Evolutionary conservation across 495 filamentous ascomycete genomes (phyloP), one percentile per base, ranked within the genome.

Genomic region (Xylaria curta): DNA sequence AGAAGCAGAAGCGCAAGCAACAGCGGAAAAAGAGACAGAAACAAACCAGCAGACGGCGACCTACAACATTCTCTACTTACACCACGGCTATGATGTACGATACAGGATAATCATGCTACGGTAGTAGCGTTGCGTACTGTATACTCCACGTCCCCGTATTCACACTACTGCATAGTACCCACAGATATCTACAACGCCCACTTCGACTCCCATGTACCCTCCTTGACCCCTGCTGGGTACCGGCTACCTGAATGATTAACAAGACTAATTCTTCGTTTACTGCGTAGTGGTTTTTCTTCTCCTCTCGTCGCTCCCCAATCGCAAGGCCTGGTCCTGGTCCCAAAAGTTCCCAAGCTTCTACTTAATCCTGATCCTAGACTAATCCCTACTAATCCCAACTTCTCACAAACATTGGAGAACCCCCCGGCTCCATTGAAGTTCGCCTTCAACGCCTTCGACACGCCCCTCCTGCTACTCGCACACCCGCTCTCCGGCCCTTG

Each of bases 91-190:
- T 9, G 7, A 8, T 31, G 42, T 17, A 9, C 36, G 60, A 44
- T 24, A 21, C 60, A 63, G 38, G 60, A 61, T 19, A 3, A 56
- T 54, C 60, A 21, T 44, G 21, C 21, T 28, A n/a, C 58, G 6
- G 56, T 13, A 33, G 56, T 13, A 33, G 26, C 31, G 58, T 21
- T 1, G 17, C 17, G 31, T 60, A 60, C 33, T 40, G 58, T 60
- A 38, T 60, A 60, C 58, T 33, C 58, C 15, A 59, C 28, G 28
- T 5, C 56, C 28, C 56, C 28, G 56, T 59, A 59, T 15, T 59
- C 28, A 6, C 28, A 12, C 58, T 60, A 60, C 58, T 60, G 58
- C 31, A 8, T 33, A 38, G 38, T 60, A 21, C 19, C 58, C 58
- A 60, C 58, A 60, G 31, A 38, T 60, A 21, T 8, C 58, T 60